These are phyloP conservation scores for Neocucurbitaria cava DNA, from an alignment of 2,329 filamentous ascomycete species.

Conservation along the genomic window DNA sequence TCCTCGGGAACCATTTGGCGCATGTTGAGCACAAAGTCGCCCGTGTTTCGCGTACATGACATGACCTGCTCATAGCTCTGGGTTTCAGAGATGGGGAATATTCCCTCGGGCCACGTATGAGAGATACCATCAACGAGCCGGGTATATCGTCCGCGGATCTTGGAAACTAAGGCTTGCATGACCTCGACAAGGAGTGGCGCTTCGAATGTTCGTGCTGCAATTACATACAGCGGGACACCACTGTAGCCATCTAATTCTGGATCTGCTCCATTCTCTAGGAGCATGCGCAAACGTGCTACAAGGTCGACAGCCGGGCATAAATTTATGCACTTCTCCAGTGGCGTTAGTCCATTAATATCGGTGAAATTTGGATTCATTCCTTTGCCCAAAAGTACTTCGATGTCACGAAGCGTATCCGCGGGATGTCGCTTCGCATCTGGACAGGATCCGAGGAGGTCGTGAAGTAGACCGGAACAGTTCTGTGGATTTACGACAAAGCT, in stretches of 20 bases:
- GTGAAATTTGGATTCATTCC: constrained; percentile 37
- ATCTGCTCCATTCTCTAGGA: constrained; percentile 41
- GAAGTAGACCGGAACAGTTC: constrained; percentile 31
- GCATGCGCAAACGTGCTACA: constrained; percentile 26
- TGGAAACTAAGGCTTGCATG: constrained; percentile 33
- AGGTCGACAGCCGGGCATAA: constrained; percentile 38
- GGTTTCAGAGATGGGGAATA: constrained; percentile 37
- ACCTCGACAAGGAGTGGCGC: constrained; percentile 33
- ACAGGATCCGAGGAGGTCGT: constrained; percentile 40
- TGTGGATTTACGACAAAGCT: constrained; percentile 12
- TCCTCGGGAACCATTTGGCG: constrained; percentile 34
- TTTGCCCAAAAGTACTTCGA: constrained; percentile 34
- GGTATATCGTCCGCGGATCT: constrained; percentile 26
- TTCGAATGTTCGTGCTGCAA: constrained; percentile 36
- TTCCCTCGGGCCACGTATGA: constrained; percentile 22
- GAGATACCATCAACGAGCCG: constrained; percentile 13
- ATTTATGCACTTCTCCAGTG: constrained; percentile 36
- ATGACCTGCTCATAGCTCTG: constrained; percentile 35
- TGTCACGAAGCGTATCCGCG: constrained; percentile 38
- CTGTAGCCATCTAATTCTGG: constrained; percentile 31
- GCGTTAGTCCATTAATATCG: constrained; percentile 23
- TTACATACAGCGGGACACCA: constrained; percentile 29
- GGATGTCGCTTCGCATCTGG: constrained; percentile 40
- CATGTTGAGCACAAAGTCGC: constrained; percentile 27
- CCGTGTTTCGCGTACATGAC: constrained; percentile 23